Base-by-base conservation (phyloP, 2,329 filamentous ascomycete genomes). In the Didymella arachidicola region DNA sequence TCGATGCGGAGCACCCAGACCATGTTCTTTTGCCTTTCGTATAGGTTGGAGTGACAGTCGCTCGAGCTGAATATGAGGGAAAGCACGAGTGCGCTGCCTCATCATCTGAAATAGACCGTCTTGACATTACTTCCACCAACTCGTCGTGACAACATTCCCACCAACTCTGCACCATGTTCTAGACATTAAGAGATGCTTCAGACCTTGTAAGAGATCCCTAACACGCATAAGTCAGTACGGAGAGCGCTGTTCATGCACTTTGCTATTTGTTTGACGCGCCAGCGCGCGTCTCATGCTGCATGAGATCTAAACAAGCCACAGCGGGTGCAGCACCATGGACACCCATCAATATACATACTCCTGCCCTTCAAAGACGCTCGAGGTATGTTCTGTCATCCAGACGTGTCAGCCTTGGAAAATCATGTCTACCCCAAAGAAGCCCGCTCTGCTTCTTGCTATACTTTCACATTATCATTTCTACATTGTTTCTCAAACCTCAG, bases 1-100 rank as follows among this genome's bases (percentile, higher is more conserved):
- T 71, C 39, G 76, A 79, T 4, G 71, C 69, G 1, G 71, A 79
- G 19, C 72, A 77, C 36, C 75, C 76, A 0, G 79, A 77, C 48
- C 69, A 63, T 2, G 61, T 80, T 2, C 77, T 79, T 42, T 50
- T 81, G 44, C 79, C 77, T 7, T 52, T 52, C n/a, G 39, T 52
- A 18, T 52, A 52, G 29, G 11, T 12, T 25, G 38, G 4, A 19
- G 38, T 3, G 19, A 41, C 19, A 6, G 19, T 41, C 10, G 12
- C 19, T 25, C 30, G 19, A 25, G 18, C n/a, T 22, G 19, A 41
- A 14, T 19, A 22, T 11, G 11, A 41, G 19, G 11, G 4, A 25
- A 41, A 19, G 38, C 19, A 11, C 11, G 22, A 41, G 8, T 8
- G 38, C 8, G 19, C 8, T 41, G 25, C 19, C 19, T 41, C 38